phyloP scores from a whole-genome alignment of 176 grass and related monocot genomes.

The Eleusine coracana region DNA sequence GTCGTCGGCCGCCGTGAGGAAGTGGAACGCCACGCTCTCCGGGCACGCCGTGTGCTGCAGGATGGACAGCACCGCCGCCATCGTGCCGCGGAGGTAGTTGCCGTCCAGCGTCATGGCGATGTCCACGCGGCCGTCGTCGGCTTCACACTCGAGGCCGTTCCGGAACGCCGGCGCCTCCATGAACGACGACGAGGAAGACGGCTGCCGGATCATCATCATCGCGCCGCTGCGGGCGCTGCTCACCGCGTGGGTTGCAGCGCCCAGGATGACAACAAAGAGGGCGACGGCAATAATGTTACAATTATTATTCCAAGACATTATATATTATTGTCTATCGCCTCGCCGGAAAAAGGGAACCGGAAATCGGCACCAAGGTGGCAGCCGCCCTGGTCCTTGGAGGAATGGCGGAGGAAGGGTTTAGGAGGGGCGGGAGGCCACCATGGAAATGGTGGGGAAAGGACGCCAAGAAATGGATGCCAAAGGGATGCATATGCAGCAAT shows the following conservation, averaged over 20 bases:
- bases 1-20: constrained; percentile 48
- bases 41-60: constrained; percentile 78
- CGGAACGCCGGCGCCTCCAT: constrained; percentile 69
- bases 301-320: constrained; percentile 23
- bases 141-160: constrained; percentile 50
- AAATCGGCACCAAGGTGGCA: neutral
- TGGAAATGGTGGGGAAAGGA: constrained; percentile 43
- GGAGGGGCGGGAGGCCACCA: constrained; percentile 38
- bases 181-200: constrained; percentile 30
- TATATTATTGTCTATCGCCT: neutral
- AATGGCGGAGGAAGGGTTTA: constrained; percentile 41
- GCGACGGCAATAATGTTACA: neutral
- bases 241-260: constrained; percentile 9
- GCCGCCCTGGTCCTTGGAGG: constrained; percentile 49
- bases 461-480: neutral
- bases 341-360: neutral
- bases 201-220: constrained; percentile 46
- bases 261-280: constrained; percentile 13
- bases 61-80: constrained; percentile 69
- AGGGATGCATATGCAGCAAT: constrained; percentile 13
- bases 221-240: constrained; percentile 17
- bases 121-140: constrained; percentile 45
- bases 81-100: constrained; percentile 74
- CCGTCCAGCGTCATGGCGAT: constrained; percentile 80
- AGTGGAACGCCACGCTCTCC: constrained; percentile 68